phyloP scores from a whole-genome alignment of 2,329 filamentous ascomycete species.

The Lachnellula willkommii region DNA sequence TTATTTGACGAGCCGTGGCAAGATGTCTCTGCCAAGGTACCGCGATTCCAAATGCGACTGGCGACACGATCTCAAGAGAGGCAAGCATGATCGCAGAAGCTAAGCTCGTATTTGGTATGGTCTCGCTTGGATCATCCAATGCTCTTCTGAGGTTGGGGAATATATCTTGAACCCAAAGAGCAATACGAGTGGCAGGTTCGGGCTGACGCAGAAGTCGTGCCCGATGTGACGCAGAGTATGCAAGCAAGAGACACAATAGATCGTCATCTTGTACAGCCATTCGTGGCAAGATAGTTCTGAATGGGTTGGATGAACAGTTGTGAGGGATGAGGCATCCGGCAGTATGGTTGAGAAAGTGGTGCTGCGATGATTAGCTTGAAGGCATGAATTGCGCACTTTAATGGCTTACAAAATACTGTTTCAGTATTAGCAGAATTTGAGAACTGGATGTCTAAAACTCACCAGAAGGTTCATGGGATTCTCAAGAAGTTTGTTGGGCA shows the following conservation, averaged over 20 bases:
- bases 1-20: conserved; percentile 68
- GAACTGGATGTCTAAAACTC: conserved; percentile 2
- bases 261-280: conserved; percentile 66
- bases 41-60: conserved; percentile 72
- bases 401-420: conserved; percentile 44
- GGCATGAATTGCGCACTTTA: neutral
- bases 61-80: conserved; percentile 77
- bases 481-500: conserved; percentile 51
- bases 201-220: conserved; percentile 67
- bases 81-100: conserved; percentile 82
- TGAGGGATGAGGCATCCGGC: conserved; percentile 55
- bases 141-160: conserved; percentile 66
- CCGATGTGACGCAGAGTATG: conserved; percentile 80
- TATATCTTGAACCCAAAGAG: conserved; percentile 74
- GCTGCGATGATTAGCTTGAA: conserved; percentile 30
- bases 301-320: conserved; percentile 47
- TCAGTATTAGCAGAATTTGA: neutral
- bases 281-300: conserved; percentile 45
- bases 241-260: conserved; percentile 69
- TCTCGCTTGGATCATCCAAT: conserved; percentile 54
- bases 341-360: conserved; percentile 72
- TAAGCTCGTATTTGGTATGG: conserved; percentile 67
- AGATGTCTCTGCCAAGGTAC: conserved; percentile 80
- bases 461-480: conserved; percentile 74
- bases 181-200: conserved; percentile 72